These are phyloP conservation scores for Oldenlandia corymbosa DNA, from an alignment of 257 asterid species.

Conservation along the genomic window DNA sequence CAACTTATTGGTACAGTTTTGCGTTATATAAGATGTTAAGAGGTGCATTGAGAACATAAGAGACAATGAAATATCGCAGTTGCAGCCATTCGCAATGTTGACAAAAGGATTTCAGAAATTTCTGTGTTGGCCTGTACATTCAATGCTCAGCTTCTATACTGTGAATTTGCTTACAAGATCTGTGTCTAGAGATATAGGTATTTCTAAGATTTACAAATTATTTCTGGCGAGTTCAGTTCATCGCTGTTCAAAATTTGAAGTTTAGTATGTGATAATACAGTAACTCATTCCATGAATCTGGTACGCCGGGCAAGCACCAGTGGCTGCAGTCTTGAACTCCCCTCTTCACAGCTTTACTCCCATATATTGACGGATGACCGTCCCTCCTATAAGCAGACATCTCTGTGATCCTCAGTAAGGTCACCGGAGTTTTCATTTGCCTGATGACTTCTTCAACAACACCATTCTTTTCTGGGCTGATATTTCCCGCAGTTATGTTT, in stretches of 20 bases:
- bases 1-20: too few species aligned
- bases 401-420: conserved; percentile 54
- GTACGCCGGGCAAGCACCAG: conserved; percentile 99
- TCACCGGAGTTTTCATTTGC: conserved; percentile 68
- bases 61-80: too few species aligned
- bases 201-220: not conserved
- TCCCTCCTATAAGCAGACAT: conserved; percentile 72
- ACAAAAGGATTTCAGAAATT: not conserved
- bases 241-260: not conserved
- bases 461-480: conserved; percentile 48
- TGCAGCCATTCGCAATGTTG: too few species aligned
- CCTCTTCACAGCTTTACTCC: conserved; percentile 33
- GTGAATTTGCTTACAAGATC: too few species aligned
- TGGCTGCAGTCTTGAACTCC: conserved; percentile 93
- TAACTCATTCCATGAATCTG: conserved; percentile 84
- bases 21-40: too few species aligned
- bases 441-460: conserved; percentile 49
- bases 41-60: too few species aligned
- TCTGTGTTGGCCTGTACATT: not conserved
- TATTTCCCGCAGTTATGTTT: conserved; percentile 26
- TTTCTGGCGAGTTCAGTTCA: conserved; percentile 1
- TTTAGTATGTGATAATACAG: conserved; percentile 50
- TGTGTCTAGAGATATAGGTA: too few species aligned
- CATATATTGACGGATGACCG: conserved; percentile 86
- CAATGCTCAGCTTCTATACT: too few species aligned